Percentiles rank a stretch among this genome's conserved stretches.
Evolutionary conservation across 1,284 basidiomycete genomes (phyloP).

Genomic region (Mycocalia duriaeana): DNA sequence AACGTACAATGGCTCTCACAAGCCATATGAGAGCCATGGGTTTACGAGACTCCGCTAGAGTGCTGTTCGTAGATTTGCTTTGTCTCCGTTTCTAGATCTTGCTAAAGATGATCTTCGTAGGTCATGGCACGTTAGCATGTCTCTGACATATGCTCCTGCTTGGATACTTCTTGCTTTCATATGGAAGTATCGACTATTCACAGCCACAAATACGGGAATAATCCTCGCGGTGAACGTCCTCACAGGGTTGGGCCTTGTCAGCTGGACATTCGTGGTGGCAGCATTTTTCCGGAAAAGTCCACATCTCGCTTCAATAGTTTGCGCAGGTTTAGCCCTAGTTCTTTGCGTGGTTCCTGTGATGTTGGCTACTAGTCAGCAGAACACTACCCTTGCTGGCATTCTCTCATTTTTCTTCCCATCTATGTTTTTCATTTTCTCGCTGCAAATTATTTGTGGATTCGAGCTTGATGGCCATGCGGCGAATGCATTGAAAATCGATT

Average conservation of each 20-base stretch:
- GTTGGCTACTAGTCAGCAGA: slow-evolving; percentile 17
- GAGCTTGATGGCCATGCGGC: not conserved
- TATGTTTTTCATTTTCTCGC: slow-evolving; percentile 1
- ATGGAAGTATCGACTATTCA: slow-evolving; percentile 66
- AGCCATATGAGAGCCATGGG: slow-evolving; percentile 19
- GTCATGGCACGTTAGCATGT: slow-evolving; percentile 26
- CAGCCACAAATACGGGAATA: slow-evolving; percentile 53
- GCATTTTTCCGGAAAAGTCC: slow-evolving; percentile 70
- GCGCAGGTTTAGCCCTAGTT: slow-evolving; percentile 62
- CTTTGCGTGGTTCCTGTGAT: slow-evolving; percentile 68
- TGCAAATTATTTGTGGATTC: not conserved
- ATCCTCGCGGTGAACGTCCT: slow-evolving; percentile 64
- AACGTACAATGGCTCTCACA: slow-evolving; percentile 13
- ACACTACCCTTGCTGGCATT: not conserved
- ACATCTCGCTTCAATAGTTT: slow-evolving; percentile 64
- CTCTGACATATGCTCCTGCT: slow-evolving; percentile 35
- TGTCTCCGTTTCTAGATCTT: not conserved
- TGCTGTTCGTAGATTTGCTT: slow-evolving; percentile 11
- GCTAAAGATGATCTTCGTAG: not conserved
- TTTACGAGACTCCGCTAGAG: slow-evolving; percentile 16
- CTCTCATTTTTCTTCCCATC: slow-evolving; percentile 1
- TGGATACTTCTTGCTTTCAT: slow-evolving; percentile 61
- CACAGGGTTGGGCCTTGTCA: slow-evolving; percentile 61
- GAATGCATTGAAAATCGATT: not conserved
- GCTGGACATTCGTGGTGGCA: slow-evolving; percentile 66